These are phyloP conservation scores for Microbotryum intermedium DNA, from an alignment of 1,284 basidiomycete species.

Conservation along the genomic window DNA sequence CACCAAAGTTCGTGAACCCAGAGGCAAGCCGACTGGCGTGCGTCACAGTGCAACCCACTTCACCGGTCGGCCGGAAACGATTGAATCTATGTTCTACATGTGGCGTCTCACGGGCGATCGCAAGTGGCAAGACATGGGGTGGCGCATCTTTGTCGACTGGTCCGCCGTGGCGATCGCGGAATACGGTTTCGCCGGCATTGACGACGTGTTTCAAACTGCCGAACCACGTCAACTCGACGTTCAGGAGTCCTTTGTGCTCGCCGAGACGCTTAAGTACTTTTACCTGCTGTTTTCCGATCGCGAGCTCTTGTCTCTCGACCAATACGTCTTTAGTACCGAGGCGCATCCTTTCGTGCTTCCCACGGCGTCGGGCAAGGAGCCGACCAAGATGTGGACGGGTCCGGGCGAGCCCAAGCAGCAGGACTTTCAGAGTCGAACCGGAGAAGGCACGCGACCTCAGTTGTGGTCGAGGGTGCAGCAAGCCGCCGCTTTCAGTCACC, in stretches of 20 bases:
- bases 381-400: constrained; percentile 14
- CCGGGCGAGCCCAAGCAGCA: constrained; percentile 1
- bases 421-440: constrained; percentile 5
- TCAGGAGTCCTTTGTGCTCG: constrained; percentile 11
- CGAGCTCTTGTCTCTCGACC: constrained; percentile 53
- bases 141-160: no score
- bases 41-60: no score
- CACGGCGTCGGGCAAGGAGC: not conserved
- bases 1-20: not conserved
- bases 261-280: constrained; percentile 88
- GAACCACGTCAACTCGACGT: not conserved
- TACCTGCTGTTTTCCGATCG: constrained; percentile 79
- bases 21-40: no score
- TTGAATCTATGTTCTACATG: constrained; percentile 86
- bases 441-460: constrained; percentile 24
- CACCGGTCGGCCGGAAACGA: constrained; percentile 61
- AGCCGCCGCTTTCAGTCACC: constrained; percentile 7
- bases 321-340: constrained; percentile 78
- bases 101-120: constrained; percentile 63
- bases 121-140: not conserved
- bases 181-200: no score
- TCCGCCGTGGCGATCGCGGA: no score
- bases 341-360: not conserved
- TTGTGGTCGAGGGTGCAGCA: constrained; percentile 25
- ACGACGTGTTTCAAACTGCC: no score